Base-by-base conservation (phyloP, 1,139 yeast species). In the Debaryomyces fabryi region DNA sequence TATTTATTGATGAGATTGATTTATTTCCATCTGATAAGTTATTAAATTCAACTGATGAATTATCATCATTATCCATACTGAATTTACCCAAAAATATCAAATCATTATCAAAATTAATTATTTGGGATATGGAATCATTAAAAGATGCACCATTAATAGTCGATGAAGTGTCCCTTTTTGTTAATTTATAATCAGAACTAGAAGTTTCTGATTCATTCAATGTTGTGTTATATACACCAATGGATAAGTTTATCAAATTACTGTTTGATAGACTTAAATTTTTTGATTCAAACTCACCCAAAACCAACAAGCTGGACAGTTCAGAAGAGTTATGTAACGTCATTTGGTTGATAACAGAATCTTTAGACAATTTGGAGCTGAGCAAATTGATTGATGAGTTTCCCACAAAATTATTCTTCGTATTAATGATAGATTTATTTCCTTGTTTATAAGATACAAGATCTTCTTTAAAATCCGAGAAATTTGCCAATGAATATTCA, bases 401-500 rank as follows among this genome's bases (percentile, higher is more conserved):
- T 0, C 91, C 89, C 40, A 88, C 81, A 49, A 75, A 78, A 0
- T 66, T 65, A 48, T 71, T 67, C 45, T 68, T 66, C 6, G 62
- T 57, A 46, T 65, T 64, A 42, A 63, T 70, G 34, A 55, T 57
- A 23, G 59, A 70, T 48, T 51, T 68, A 51, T 72, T 67, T 38
- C 64, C 60, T 9, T 65, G 58, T 21, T 64, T 62, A 46, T 56
- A 59, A 6, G 67, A 60, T 2, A 71, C 73, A 44, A 59, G 56
- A 10, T 49, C 51, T 46, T 63, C 67, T 38, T 72, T 71, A 50
- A 77, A 78, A 40, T 63, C 55, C 0, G 93, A 71, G 62, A 88
- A 89, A 63, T 91, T 90, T 3, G 80, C 70, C 42, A 85, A 69
- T 0, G 90, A 83, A 66, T 86, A 93, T 67, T 93, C 97, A 63